A percentile compares a stretch with the other conserved stretches of the same genome.
Evolutionary conservation across 2,329 filamentous ascomycete genomes (phyloP).

Genomic region (Xylaria sp.): DNA sequence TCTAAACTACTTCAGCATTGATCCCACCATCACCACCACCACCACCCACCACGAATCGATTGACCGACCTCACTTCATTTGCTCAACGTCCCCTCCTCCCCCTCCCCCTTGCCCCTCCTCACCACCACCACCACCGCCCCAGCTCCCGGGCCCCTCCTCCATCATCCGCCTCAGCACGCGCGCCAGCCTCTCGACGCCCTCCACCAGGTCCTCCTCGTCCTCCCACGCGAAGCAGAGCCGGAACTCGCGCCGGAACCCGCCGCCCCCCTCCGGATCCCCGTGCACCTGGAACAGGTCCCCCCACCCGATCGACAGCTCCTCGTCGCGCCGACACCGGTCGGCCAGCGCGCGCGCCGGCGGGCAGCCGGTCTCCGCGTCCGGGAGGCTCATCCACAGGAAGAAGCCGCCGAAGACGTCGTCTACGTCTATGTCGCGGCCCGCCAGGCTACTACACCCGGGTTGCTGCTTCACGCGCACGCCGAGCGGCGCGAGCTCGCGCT

Average conservation of each 20-base stretch:
- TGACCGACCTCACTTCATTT: background rate
- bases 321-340: constrained; percentile 59
- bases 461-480: constrained; percentile 53
- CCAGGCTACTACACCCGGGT: constrained; percentile 43
- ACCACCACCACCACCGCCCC: too few relatives aligned
- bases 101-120: background rate
- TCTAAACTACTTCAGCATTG: too few relatives aligned
- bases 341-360: constrained; percentile 60
- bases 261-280: constrained; percentile 55
- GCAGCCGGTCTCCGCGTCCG: constrained; percentile 44
- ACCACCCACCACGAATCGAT: too few relatives aligned
- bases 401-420: constrained; percentile 73
- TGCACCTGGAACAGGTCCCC: constrained; percentile 72
- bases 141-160: background rate
- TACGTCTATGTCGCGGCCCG: background rate
- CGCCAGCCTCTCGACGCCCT: constrained; percentile 68
- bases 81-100: background rate
- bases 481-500: constrained; percentile 61
- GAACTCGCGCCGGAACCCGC: constrained; percentile 61
- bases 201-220: constrained; percentile 63
- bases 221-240: constrained; percentile 76
- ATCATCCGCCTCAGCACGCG: constrained; percentile 37
- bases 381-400: constrained; percentile 79
- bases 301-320: constrained; percentile 68
- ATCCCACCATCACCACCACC: too few relatives aligned